Evolutionary conservation across 768 basidiomycete genomes (phyloP).

Genomic region (Cystobasidiopsis lactophilus): DNA sequence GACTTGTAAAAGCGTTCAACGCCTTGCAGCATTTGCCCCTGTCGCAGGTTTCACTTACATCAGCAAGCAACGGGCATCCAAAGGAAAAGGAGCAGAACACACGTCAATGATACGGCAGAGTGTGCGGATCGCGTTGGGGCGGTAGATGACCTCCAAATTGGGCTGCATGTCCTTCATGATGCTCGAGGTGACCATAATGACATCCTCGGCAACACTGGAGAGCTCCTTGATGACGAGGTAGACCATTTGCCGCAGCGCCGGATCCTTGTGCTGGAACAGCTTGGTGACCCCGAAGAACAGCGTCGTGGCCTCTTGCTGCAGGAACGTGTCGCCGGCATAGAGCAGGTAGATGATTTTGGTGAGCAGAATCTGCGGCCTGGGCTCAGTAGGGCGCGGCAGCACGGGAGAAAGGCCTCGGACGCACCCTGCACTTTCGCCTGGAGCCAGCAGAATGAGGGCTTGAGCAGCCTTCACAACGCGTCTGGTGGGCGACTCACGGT

Average conservation of each 20-base stretch:
- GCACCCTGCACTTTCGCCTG: constrained; percentile 8
- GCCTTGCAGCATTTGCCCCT: constrained; percentile 99
- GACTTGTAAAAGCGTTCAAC: constrained; percentile 99
- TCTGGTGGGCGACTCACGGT: constrained; percentile 22
- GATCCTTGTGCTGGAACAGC: constrained; percentile 96
- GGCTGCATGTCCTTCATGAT: constrained; percentile 99
- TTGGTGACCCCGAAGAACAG: constrained; percentile 98
- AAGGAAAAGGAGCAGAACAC: constrained; percentile 9
- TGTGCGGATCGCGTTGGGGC: constrained; percentile 90
- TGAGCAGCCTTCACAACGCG: too few relatives aligned
- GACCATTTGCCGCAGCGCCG: constrained; percentile 86
- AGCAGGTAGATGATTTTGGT: constrained; percentile 91
- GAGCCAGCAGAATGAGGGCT: too few relatives aligned
- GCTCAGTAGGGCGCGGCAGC: not conserved
- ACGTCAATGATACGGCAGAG: constrained; percentile 94
- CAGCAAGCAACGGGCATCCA: not conserved
- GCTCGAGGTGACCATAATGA: constrained; percentile 97
- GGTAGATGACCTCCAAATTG: constrained; percentile 92
- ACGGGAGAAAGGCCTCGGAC: not conserved
- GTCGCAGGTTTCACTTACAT: constrained; percentile 3
- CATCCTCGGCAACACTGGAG: constrained; percentile 83
- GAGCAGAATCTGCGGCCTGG: constrained; percentile 39
- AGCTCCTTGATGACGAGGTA: constrained; percentile 98
- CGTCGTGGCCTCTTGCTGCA: constrained; percentile 85
- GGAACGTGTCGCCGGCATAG: constrained; percentile 86